A percentile compares a stretch with the other conserved stretches of the same genome.
phyloP scores from a whole-genome alignment of 768 basidiomycete genomes.

The Pholiota molesta region DNA sequence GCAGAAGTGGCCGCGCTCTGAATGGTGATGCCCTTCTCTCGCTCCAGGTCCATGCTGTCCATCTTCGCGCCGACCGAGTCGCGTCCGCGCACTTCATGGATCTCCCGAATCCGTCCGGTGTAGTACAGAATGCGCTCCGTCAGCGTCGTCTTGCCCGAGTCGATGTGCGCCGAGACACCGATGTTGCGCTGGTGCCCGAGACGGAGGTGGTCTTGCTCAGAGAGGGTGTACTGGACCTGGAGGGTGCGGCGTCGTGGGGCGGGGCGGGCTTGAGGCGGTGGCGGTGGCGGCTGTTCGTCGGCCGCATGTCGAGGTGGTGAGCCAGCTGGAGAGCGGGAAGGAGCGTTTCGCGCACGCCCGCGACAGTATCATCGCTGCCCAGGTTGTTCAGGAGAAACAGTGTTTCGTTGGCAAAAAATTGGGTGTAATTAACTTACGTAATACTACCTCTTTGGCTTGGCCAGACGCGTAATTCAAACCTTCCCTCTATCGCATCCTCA shows the following conservation, averaged over 20 bases:
- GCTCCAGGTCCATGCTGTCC: constrained; percentile 99
- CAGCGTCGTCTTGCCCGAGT: constrained; percentile 97
- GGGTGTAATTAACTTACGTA: constrained; percentile 4
- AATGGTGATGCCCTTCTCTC: constrained; percentile 99
- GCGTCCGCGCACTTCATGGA: constrained; percentile 95
- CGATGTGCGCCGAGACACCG: constrained; percentile 93
- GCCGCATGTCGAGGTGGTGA: constrained; percentile 14
- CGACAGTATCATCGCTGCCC: constrained; percentile 25
- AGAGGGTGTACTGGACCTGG: constrained; percentile 49
- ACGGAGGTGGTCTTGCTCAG: constrained; percentile 66
- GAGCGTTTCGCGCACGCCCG: constrained; percentile 27
- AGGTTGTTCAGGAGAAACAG: neutral
- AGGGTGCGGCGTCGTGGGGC: neutral
- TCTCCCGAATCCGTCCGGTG: constrained; percentile 92
- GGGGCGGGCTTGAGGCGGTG: constrained; percentile 35
- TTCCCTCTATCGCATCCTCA: neutral
- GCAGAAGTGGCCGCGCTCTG: constrained; percentile 99
- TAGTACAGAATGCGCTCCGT: constrained; percentile 97
- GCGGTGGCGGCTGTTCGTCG: constrained; percentile 48
- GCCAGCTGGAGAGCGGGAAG: constrained; percentile 21
- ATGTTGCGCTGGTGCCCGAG: constrained; percentile 89
- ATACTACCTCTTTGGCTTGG: neutral
- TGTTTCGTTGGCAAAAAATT: constrained; percentile 2
- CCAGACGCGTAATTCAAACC: constrained; percentile 13
- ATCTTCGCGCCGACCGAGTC: constrained; percentile 99